phyloP scores from a whole-genome alignment of 164 flowering plant species.

The Stephania yunnanensis region DNA sequence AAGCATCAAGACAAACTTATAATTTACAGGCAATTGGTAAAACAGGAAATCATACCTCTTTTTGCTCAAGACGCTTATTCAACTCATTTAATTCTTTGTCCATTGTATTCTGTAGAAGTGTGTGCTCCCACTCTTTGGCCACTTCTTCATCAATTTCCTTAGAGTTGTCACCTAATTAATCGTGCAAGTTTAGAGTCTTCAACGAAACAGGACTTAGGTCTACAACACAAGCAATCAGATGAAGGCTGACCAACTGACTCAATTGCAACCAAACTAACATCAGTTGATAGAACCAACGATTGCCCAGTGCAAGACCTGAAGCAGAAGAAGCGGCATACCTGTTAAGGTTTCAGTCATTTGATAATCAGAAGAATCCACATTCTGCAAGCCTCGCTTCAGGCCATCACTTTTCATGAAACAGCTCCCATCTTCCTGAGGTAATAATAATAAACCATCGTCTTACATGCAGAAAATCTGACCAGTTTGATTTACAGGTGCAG shows the following conservation, averaged over 20 bases:
- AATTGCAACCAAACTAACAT: not conserved
- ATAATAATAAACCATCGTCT: constrained; percentile 10
- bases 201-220: not conserved
- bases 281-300: not conserved
- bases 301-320: constrained; percentile 2
- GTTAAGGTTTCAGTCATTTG: constrained; percentile 55
- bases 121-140: constrained; percentile 95
- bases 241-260: not conserved
- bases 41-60: constrained; percentile 54
- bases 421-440: constrained; percentile 44
- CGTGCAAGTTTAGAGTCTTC: constrained; percentile 1
- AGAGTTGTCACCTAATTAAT: constrained; percentile 52
- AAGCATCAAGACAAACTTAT: not conserved
- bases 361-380: constrained; percentile 67
- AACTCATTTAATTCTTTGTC: constrained; percentile 88
- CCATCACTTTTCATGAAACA: constrained; percentile 55
- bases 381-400: constrained; percentile 65
- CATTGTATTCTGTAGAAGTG: constrained; percentile 74
- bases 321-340: constrained; percentile 30
- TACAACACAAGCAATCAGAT: not conserved
- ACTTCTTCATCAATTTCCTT: constrained; percentile 80
- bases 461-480: not conserved
- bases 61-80: constrained; percentile 78
- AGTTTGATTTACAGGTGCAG: not conserved
- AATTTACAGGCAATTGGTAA: not conserved